phyloP scores from a whole-genome alignment of 441 rosid genomes.

The Corymbia citriodora region DNA sequence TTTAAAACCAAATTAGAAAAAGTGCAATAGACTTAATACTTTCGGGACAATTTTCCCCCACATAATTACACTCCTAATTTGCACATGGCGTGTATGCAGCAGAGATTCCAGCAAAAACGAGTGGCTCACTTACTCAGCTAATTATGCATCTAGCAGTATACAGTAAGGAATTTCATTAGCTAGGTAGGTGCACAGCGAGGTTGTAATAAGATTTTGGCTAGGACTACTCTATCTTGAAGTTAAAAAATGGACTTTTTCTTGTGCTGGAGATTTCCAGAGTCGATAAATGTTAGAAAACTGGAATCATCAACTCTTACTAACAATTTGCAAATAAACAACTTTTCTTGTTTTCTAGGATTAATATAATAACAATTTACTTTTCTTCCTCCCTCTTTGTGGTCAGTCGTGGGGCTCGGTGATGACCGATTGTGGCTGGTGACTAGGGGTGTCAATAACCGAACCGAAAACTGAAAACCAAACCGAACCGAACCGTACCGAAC shows the following conservation, averaged over 20 bases:
- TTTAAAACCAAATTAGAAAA: no score
- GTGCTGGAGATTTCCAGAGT: neutral
- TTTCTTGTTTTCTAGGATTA: no score
- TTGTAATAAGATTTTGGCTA: neutral
- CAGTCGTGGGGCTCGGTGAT: fast-evolving
- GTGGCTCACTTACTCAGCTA: neutral
- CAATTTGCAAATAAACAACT: neutral
- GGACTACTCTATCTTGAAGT: neutral
- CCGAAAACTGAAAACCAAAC: no score
- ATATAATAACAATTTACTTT: no score
- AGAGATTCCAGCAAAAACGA: neutral
- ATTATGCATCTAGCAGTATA: neutral
- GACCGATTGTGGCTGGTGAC: no score
- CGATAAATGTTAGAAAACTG: no score
- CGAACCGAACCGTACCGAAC: no score
- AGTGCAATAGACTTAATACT: no score
- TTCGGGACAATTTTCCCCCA: no score
- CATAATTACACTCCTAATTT: neutral
- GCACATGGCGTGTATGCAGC: neutral
- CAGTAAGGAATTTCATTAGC: neutral
- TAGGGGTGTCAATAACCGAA: no score
- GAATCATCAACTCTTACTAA: neutral
- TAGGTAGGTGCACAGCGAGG: neutral
- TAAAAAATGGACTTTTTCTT: neutral
- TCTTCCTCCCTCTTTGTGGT: no score